Percentiles rank a stretch among this genome's conserved stretches.
phyloP scores from a whole-genome alignment of 768 basidiomycete species.

The Kwoniella sp. region DNA sequence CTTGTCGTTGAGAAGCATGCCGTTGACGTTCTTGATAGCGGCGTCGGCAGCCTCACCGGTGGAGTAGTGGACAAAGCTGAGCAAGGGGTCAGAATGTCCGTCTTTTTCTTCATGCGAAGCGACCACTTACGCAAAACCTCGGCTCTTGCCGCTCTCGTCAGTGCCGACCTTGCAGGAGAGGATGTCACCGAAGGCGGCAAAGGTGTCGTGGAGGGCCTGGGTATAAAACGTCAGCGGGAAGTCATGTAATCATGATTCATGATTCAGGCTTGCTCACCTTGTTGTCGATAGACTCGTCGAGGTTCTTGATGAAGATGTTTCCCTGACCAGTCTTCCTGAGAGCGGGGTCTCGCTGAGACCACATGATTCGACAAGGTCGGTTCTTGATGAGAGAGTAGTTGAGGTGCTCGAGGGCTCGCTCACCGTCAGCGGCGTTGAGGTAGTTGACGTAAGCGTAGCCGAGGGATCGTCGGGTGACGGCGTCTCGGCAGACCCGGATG shows the following conservation, averaged over 20 bases:
- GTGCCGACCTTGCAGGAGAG: constrained; percentile 98
- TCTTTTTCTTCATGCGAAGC: neutral
- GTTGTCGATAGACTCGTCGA: constrained; percentile 96
- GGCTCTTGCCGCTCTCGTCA: constrained; percentile 91
- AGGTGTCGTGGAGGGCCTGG: constrained; percentile 97
- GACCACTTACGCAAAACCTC: constrained; percentile 71
- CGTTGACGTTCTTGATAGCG: constrained; percentile 98
- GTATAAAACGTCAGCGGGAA: neutral
- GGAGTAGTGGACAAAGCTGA: constrained; percentile 94
- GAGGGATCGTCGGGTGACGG: constrained; percentile 97
- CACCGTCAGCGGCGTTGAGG: constrained; percentile 93
- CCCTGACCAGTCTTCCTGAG: constrained; percentile 99
- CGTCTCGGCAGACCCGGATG: constrained; percentile 99
- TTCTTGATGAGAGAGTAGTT: constrained; percentile 99
- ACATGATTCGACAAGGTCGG: constrained; percentile 99
- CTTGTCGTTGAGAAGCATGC: constrained; percentile 99
- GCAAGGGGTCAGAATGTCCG: neutral
- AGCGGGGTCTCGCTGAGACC: constrained; percentile 99
- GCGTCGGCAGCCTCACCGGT: constrained; percentile 92
- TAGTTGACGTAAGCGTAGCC: constrained; percentile 99
- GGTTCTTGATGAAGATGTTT: constrained; percentile 99
- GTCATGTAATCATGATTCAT: neutral
- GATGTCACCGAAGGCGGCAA: constrained; percentile 97
- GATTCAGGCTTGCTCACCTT: constrained; percentile 63
- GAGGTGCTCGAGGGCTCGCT: constrained; percentile 97